phyloP scores from a whole-genome alignment of 2,329 filamentous ascomycete species.

The Colletotrichum camelliae region DNA sequence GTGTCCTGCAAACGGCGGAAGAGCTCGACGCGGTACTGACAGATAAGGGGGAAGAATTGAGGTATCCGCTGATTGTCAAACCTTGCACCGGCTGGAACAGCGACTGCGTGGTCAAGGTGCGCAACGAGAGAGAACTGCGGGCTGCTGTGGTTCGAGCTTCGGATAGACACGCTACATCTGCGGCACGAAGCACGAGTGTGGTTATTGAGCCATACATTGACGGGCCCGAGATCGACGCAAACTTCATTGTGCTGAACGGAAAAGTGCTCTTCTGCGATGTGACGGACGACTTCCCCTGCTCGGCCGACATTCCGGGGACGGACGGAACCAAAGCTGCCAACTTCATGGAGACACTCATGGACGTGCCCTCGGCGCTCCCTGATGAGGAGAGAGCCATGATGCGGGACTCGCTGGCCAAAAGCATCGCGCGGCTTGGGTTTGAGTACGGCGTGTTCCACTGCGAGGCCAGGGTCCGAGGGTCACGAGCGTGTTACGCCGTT shows the following conservation, averaged over 20 bases:
- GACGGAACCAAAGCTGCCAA: background rate
- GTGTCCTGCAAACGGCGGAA: background rate
- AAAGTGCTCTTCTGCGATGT: conserved; percentile 45
- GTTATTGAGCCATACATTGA: conserved; percentile 43
- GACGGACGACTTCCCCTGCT: conserved; percentile 41
- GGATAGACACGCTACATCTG: conserved; percentile 21
- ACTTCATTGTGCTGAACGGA: conserved; percentile 42
- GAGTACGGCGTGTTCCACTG: background rate
- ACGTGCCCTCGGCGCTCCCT: background rate
- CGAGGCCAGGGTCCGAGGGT: background rate
- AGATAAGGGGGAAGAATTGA: background rate
- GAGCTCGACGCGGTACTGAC: conserved; percentile 23
- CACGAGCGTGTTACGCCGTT: background rate
- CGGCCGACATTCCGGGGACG: background rate
- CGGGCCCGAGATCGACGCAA: conserved; percentile 48
- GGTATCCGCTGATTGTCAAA: conserved; percentile 40
- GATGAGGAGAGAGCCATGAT: background rate
- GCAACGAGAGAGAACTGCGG: conserved; percentile 29
- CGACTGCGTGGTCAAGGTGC: conserved; percentile 36
- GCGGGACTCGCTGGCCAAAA: background rate
- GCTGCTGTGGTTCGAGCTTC: conserved; percentile 25
- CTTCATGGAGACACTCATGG: conserved; percentile 3
- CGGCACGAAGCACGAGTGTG: conserved; percentile 28
- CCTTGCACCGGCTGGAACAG: conserved; percentile 37
- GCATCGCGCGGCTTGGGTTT: background rate